Evolutionary conservation across 352 stramenopile species (phyloP).

Genomic region (Phytophthora sp.): DNA sequence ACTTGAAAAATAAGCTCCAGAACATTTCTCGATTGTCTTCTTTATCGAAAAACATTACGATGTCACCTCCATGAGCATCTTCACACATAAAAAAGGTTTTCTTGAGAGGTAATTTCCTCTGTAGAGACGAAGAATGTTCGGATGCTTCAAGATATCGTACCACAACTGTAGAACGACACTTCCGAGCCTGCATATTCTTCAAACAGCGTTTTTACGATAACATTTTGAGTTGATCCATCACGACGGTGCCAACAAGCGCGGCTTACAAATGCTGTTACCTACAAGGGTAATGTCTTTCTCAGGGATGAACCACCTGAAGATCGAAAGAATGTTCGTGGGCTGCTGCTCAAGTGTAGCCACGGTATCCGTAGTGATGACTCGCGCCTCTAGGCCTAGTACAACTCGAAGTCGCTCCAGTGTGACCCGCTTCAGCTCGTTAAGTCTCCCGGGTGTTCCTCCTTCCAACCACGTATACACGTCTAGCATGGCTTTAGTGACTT

Average conservation of each 20-base stretch:
- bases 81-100: constrained; percentile 35
- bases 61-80: constrained; percentile 14
- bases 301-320: constrained; percentile 19
- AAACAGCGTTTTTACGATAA: background rate
- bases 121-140: constrained; percentile 37
- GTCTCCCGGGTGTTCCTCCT: background rate
- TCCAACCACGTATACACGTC: constrained; percentile 4
- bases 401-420: constrained; percentile 4
- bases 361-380: background rate
- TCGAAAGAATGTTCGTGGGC: background rate
- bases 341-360: background rate
- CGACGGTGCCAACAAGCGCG: background rate
- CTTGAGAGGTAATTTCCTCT: constrained; percentile 34
- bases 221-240: constrained; percentile 22
- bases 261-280: background rate
- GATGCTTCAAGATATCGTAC: constrained; percentile 27
- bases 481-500: constrained; percentile 1
- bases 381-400: background rate
- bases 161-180: constrained; percentile 31
- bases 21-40: background rate
- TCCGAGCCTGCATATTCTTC: background rate
- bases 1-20: constrained; percentile 27
- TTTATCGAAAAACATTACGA: constrained; percentile 21
- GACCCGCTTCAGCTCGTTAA: background rate
- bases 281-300: constrained; percentile 1